phyloP scores from a whole-genome alignment of 305 asterid species.

The Euphrasia arctica region DNA sequence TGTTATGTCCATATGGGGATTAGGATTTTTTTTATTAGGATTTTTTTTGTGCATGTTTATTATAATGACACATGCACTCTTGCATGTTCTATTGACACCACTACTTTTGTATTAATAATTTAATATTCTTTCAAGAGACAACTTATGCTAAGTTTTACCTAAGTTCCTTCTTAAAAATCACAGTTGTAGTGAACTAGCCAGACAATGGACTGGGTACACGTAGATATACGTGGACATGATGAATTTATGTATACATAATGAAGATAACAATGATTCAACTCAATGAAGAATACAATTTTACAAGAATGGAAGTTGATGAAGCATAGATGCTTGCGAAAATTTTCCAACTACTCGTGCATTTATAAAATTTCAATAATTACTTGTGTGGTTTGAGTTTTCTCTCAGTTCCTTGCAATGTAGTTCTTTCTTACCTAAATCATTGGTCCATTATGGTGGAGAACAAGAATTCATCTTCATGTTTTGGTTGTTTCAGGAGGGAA shows the following conservation, averaged over 20 bases:
- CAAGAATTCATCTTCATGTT: constrained; percentile 14
- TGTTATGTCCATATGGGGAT: not conserved
- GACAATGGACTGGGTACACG: too few relatives aligned
- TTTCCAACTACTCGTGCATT: not conserved
- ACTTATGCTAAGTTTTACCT: not conserved
- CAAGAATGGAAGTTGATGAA: too few relatives aligned
- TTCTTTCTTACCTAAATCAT: constrained; percentile 8
- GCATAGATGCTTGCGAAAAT: too few relatives aligned
- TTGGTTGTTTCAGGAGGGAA: constrained; percentile 60
- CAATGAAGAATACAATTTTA: too few relatives aligned
- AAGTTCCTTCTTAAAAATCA: constrained; percentile 8
- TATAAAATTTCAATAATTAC: not conserved
- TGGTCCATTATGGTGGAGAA: constrained; percentile 15
- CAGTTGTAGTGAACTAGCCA: constrained; percentile 1
- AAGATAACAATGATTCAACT: too few relatives aligned
- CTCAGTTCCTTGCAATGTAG: constrained; percentile 13
- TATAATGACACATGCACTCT: constrained; percentile 5
- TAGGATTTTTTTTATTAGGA: not conserved
- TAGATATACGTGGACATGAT: too few relatives aligned
- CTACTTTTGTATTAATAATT: constrained; percentile 9
- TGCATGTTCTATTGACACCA: constrained; percentile 6
- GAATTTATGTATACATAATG: too few relatives aligned
- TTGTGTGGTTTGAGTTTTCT: constrained; percentile 2
- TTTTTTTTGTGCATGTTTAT: not conserved
- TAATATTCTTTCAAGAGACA: constrained; percentile 7